Conservation (phyloP, 805 yeast genomes). For the Saccharomycopsis lassenensis region DNA sequence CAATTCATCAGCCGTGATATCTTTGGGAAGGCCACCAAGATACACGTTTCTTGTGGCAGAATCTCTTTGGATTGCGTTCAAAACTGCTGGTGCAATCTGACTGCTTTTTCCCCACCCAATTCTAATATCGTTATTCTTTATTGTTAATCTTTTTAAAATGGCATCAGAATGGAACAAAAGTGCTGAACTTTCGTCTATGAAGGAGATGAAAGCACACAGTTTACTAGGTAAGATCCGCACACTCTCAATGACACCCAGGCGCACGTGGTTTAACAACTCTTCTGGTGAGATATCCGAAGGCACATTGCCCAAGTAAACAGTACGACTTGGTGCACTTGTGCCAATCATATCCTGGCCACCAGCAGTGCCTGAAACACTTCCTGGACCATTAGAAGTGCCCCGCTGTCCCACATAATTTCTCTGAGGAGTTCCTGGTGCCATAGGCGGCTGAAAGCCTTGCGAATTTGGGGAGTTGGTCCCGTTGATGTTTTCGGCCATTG, state of each 20-base stretch:
- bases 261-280: slow-evolving; percentile 79
- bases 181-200: slow-evolving; percentile 82
- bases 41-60: slow-evolving; percentile 93
- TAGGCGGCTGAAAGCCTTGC: no score
- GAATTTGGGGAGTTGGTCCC: no score
- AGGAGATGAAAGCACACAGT: slow-evolving; percentile 83
- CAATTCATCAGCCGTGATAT: slow-evolving; percentile 55
- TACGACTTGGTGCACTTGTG: slow-evolving; percentile 56
- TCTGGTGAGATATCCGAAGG: slow-evolving; percentile 73
- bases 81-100: slow-evolving; percentile 62
- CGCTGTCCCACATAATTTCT: no score
- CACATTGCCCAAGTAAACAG: slow-evolving; percentile 82
- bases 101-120: slow-evolving; percentile 90
- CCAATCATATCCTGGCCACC: slow-evolving; percentile 18
- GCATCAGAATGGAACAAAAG: slow-evolving; percentile 90
- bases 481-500: no score
- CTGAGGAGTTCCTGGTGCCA: no score
- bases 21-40: slow-evolving; percentile 66
- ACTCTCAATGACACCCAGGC: slow-evolving; percentile 81
- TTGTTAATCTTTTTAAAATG: slow-evolving; percentile 67
- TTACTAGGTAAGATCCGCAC: slow-evolving; percentile 71
- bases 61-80: slow-evolving; percentile 66
- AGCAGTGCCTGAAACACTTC: no score
- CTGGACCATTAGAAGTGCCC: no score
- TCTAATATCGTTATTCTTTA: slow-evolving; percentile 71